phyloP scores from a whole-genome alignment of 2,329 filamentous ascomycete species.

The Dothistroma septosporum region DNA sequence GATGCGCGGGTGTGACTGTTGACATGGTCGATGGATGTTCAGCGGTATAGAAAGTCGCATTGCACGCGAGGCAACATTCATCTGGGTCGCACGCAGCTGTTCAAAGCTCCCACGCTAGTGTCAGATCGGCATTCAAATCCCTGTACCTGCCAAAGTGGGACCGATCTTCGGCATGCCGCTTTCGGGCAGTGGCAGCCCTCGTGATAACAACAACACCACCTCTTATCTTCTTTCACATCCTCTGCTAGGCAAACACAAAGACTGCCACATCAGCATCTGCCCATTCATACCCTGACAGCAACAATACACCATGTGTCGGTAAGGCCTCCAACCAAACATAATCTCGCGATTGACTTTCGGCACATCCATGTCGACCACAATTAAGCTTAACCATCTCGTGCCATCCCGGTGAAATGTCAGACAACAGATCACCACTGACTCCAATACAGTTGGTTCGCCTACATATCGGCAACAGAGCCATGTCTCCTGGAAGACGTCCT shows the following conservation, averaged over 20 bases:
- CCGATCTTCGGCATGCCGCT: background rate
- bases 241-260: background rate
- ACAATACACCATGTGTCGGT: slow-evolving; percentile 32
- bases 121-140: background rate
- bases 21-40: slow-evolving; percentile 22
- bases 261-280: background rate
- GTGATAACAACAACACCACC: background rate
- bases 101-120: background rate
- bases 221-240: background rate
- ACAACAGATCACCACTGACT: background rate
- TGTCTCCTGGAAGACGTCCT: slow-evolving; percentile 55
- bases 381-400: background rate
- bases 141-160: background rate
- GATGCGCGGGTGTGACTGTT: slow-evolving; percentile 26
- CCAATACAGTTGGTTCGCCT: slow-evolving; percentile 52
- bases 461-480: slow-evolving; percentile 50
- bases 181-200: background rate
- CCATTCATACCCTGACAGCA: background rate
- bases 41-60: background rate
- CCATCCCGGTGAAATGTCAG: background rate
- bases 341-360: slow-evolving; percentile 16
- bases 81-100: background rate
- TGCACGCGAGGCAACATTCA: slow-evolving; percentile 1
- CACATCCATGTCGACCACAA: slow-evolving; percentile 29
- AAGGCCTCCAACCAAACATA: slow-evolving; percentile 10